Evolutionary conservation across 2,329 filamentous ascomycete species (phyloP), one percentile per base, ranked within the genome.

Genomic region (Myriosclerotinia curreyana): DNA sequence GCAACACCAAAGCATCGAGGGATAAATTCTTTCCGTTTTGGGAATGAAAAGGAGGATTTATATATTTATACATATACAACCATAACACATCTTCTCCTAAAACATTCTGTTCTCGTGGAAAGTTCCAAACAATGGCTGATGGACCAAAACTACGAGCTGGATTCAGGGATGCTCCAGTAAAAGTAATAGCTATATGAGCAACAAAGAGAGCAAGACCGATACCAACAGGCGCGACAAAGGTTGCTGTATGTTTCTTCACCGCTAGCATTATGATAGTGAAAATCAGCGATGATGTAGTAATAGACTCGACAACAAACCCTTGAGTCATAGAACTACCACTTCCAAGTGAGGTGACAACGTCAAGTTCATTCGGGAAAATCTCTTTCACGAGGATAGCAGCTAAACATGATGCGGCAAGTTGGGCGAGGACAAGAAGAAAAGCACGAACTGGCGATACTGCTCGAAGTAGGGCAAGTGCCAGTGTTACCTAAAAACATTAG

Each of bases 241-340:
- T 63, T 0, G 76, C 78, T 12, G 75, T 74, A 63, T 80, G 79
- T 69, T 81, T 81, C 70, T 81, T 79, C 55, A 78, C 78, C 25
- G 79, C 79, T 44, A 81, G 72, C 79, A 81, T 80, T 69, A 81
- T 79, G 58, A 81, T 80, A 28, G 78, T 79, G 66, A 82, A 81
- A 12, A 82, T 77, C 31, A 82, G 67, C 65, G 80, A 76, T 2
- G 79, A 78, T 2, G 80, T 82, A 9, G 82, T 70, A 50, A 82
- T 73, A 54, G 77, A 78, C 66, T 82, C 81, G 40, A 82, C 80
- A 66, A 82, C 80, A 31, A 82, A 71, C 14, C 80, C 80, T 64
- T 81, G 79, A 1, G 75, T 77, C 0, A 79, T 60, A 34, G 75
- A 75, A 0, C 79, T 76, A 5, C 76, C 76, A 20, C 73, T 75